A percentile compares a stretch with the other conserved stretches of the same genome.
Evolutionary conservation across 371 early-diverging fungal species (phyloP).

Genomic region (Actinomortierella ambigua): DNA sequence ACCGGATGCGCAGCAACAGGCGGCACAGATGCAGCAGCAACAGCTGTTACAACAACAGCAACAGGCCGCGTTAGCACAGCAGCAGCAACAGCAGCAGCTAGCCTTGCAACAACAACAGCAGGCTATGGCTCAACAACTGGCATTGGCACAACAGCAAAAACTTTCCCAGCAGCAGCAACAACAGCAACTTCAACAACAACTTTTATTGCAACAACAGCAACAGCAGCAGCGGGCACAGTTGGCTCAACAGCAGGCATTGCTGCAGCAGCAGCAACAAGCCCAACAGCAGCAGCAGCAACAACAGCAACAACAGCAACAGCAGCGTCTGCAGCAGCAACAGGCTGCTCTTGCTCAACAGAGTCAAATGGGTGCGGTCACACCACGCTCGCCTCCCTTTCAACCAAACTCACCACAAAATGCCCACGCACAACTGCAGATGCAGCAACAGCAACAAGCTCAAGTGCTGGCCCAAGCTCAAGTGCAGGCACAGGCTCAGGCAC

Average conservation of each 20-base stretch:
- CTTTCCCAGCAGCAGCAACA: slow-evolving; percentile 16
- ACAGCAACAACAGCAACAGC: no score
- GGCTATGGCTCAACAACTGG: slow-evolving; percentile 7
- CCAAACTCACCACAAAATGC: no score
- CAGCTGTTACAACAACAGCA: slow-evolving; percentile 13
- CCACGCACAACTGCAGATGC: no score
- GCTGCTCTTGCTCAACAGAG: no score
- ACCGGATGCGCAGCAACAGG: slow-evolving; percentile 18
- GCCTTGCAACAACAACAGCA: slow-evolving; percentile 10
- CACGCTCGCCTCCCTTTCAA: no score
- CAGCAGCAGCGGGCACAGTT: not conserved
- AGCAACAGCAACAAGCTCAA: slow-evolving; percentile 2
- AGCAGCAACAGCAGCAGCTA: slow-evolving; percentile 16
- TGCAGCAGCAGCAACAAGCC: not conserved
- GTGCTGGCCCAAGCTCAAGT: not conserved
- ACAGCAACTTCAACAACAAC: not conserved
- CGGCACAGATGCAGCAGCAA: slow-evolving; percentile 14
- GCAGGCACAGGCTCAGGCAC: no score
- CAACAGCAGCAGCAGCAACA: slow-evolving; percentile 5
- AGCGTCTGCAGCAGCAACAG: no score
- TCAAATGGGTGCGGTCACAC: no score
- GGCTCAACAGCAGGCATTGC: not conserved
- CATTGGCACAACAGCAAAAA: slow-evolving; percentile 13
- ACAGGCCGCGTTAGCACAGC: slow-evolving; percentile 19
- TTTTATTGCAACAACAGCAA: not conserved